Conservation (phyloP, 2,329 filamentous ascomycete species). For the Paramyrothecium roridum region DNA sequence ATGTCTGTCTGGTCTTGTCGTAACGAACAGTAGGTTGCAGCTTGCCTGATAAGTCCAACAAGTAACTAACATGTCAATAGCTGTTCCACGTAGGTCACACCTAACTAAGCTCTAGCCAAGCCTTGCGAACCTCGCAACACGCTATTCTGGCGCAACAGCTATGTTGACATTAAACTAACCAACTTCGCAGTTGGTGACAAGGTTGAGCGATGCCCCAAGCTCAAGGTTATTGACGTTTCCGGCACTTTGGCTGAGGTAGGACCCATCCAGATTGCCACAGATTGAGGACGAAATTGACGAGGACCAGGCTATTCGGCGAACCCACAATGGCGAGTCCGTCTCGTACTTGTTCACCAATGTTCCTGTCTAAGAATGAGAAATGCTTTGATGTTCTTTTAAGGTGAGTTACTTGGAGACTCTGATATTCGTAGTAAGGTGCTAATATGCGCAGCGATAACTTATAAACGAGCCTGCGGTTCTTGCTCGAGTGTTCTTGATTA, state of each 20-base stretch:
- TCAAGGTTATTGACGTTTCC: constrained; percentile 90
- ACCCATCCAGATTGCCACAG: not conserved
- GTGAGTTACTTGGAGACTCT: not conserved
- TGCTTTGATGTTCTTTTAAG: not conserved
- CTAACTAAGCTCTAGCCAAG: not conserved
- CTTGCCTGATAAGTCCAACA: constrained; percentile 3
- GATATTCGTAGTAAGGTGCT: not conserved
- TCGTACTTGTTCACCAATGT: constrained; percentile 68
- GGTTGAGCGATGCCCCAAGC: constrained; percentile 71
- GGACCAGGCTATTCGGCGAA: constrained; percentile 60
- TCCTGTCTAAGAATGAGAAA: constrained; percentile 36
- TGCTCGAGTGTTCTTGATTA: too few relatives aligned
- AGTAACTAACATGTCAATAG: constrained; percentile 22
- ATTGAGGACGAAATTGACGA: constrained; percentile 5
- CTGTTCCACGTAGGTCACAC: constrained; percentile 27
- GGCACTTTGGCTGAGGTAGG: constrained; percentile 68
- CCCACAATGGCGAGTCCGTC: constrained; percentile 64
- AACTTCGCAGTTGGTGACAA: constrained; percentile 62
- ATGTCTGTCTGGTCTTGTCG: constrained; percentile 73
- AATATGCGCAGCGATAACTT: too few relatives aligned
- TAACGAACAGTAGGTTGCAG: constrained; percentile 71
- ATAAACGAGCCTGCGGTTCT: too few relatives aligned
- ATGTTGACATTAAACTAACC: constrained; percentile 5
- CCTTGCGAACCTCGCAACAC: not conserved
- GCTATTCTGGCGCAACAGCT: not conserved